Evolutionary conservation across 2,329 filamentous ascomycete genomes (phyloP).

Genomic region (Fusarium lyarnte): DNA sequence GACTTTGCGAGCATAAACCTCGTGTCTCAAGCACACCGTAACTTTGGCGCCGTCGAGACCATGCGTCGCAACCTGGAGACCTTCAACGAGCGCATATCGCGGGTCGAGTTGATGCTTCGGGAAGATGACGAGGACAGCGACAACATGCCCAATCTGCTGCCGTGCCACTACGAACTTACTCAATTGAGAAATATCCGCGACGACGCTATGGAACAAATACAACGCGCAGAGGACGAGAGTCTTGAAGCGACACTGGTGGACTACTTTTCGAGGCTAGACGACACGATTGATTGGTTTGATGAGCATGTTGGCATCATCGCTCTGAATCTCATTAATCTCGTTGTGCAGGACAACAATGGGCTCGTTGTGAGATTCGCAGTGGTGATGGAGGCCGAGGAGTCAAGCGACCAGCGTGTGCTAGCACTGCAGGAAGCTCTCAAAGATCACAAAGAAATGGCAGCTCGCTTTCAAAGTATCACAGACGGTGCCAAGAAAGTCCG

Average conservation of each 20-base stretch:
- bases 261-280: conserved; percentile 87
- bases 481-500: conserved; percentile 90
- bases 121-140: conserved; percentile 88
- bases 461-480: conserved; percentile 93
- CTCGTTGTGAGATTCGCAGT: conserved; percentile 91
- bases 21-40: conserved; percentile 92
- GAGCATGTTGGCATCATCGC: conserved; percentile 91
- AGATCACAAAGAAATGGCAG: conserved; percentile 94
- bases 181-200: conserved; percentile 93
- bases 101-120: conserved; percentile 80
- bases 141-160: conserved; percentile 90
- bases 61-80: conserved; percentile 92
- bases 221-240: conserved; percentile 75
- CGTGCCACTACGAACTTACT: conserved; percentile 91
- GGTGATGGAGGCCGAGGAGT: conserved; percentile 95
- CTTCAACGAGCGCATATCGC: conserved; percentile 80
- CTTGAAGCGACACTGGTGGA: conserved; percentile 86
- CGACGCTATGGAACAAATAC: conserved; percentile 96
- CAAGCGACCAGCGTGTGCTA: conserved; percentile 90
- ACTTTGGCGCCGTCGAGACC: conserved; percentile 92
- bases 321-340: conserved; percentile 86
- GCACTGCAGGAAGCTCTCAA: conserved; percentile 94
- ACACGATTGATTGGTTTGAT: conserved; percentile 93
- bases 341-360: conserved; percentile 86
- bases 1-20: conserved; percentile 95